Evolutionary conservation across 139 green algal species (phyloP), one percentile per base, ranked within the genome.

Genomic region (Picochlorum sp.): DNA sequence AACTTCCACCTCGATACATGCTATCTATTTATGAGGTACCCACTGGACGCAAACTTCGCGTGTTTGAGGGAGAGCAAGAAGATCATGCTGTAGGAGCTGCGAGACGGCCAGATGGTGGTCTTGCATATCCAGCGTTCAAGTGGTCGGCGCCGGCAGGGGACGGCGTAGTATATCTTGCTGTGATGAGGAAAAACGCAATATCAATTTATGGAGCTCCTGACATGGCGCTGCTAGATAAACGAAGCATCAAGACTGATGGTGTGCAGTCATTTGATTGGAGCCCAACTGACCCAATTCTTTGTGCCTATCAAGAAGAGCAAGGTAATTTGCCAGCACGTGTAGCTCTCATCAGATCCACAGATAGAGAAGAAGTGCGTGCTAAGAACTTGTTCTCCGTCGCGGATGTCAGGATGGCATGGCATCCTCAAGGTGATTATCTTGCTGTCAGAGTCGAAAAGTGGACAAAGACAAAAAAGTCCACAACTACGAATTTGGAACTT

Each of bases 351-450:
- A 57, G 72, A 16, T 70, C 95, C 22, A 89, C 91, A 1, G 79
- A 88, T 47, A 59, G 72, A 25, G 72, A 60, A 2, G 90, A 97
- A 73, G 49, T 98, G 26, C 73, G 93, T 14, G 81, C 88, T 56
- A 99, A 99, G 86, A 96, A 97, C 76, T 83, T 99, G 30, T 96
- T 97, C 78, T 93, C 68, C 59, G 93, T 99, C 61, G 77, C 70
- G 4, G 70, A 71, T 73, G 45, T 37, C 69, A 33, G 18, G 33
- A 41, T 99, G 73, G 89, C 77, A 81, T 99, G 93, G 93, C 93
- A 99, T 67, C 85, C 83, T 5, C 80, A 95, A 65, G 90, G 93
- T 50, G 84, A 94, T 64, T 98, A 94, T 84, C 75, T 99, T 40
- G 93, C 92, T 14, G 84, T 97, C 24, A 81, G 92, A 16, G 92